Evolutionary conservation across 179 eudicot genomes (phyloP).

Genomic region (Beta lomatogona): DNA sequence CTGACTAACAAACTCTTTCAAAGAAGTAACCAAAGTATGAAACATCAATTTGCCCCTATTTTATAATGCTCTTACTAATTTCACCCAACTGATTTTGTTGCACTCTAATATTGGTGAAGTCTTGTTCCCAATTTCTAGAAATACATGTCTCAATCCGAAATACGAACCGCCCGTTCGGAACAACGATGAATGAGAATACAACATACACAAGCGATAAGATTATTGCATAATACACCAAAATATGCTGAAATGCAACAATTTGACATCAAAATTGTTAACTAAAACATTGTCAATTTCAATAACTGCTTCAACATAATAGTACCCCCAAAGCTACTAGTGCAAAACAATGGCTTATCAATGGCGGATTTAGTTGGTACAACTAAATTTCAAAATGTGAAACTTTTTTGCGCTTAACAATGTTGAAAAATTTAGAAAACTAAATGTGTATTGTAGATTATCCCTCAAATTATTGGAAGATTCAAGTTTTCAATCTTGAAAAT

Average conservation of each 20-base stretch:
- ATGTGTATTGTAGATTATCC: too few relatives aligned
- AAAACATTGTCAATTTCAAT: too few relatives aligned
- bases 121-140: slow-evolving; percentile 58
- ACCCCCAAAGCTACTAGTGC: too few relatives aligned
- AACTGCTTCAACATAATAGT: too few relatives aligned
- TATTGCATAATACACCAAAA: neutral
- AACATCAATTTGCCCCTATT: slow-evolving; percentile 45
- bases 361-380: too few relatives aligned
- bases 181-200: slow-evolving; percentile 19
- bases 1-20: slow-evolving; percentile 49
- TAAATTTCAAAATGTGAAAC: too few relatives aligned
- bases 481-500: too few relatives aligned
- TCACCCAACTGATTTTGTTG: slow-evolving; percentile 21
- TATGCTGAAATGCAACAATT: neutral
- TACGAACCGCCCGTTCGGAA: slow-evolving; percentile 35
- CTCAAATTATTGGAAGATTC: too few relatives aligned
- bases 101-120: slow-evolving; percentile 18
- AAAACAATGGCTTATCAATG: too few relatives aligned
- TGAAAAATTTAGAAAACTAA: too few relatives aligned
- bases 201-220: slow-evolving; percentile 23
- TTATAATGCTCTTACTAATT: slow-evolving; percentile 17
- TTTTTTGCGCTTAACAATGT: too few relatives aligned
- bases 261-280: too few relatives aligned
- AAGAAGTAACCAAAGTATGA: slow-evolving; percentile 48
- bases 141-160: slow-evolving; percentile 43